A percentile compares a stretch with the other conserved stretches of the same genome.
phyloP scores from a whole-genome alignment of 768 basidiomycete genomes.

The Lentinula boryana region DNA sequence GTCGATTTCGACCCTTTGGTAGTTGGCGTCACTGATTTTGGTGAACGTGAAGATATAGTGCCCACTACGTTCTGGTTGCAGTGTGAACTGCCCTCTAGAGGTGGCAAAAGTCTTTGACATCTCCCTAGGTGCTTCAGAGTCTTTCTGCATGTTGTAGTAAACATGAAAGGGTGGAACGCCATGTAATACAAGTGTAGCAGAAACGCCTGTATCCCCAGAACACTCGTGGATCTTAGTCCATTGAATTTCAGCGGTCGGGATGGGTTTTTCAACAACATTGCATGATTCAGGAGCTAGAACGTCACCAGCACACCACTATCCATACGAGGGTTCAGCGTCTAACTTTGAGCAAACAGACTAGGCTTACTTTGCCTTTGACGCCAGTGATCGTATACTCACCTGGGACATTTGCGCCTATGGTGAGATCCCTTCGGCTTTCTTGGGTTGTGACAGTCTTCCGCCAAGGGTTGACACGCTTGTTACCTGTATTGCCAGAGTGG shows the following conservation, averaged over 20 bases:
- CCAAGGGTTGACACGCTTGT: conserved; percentile 52
- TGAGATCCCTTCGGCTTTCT: conserved; percentile 34
- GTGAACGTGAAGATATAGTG: conserved; percentile 82
- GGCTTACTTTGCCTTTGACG: conserved; percentile 60
- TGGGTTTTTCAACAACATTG: conserved; percentile 65
- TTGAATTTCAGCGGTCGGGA: conserved; percentile 79
- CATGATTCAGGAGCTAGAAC: conserved; percentile 81
- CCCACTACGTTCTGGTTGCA: conserved; percentile 86
- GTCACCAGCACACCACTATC: conserved; percentile 71
- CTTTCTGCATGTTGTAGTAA: conserved; percentile 68
- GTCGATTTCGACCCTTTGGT: conserved; percentile 66
- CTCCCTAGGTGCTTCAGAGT: conserved; percentile 60
- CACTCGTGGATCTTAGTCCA: conserved; percentile 91
- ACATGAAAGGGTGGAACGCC: conserved; percentile 89
- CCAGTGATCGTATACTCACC: conserved; percentile 74
- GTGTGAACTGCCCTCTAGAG: conserved; percentile 74
- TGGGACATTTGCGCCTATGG: conserved; percentile 49
- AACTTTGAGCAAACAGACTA: background rate
- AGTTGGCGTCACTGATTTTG: conserved; percentile 78
- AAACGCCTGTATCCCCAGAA: conserved; percentile 89
- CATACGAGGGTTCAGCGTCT: background rate
- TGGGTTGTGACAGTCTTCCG: conserved; percentile 53
- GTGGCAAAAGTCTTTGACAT: conserved; percentile 51
- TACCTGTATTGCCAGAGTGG: conserved; percentile 20
- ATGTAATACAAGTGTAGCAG: conserved; percentile 77